phyloP scores from a whole-genome alignment of 1,284 basidiomycete genomes.

The Melampsora americana region DNA sequence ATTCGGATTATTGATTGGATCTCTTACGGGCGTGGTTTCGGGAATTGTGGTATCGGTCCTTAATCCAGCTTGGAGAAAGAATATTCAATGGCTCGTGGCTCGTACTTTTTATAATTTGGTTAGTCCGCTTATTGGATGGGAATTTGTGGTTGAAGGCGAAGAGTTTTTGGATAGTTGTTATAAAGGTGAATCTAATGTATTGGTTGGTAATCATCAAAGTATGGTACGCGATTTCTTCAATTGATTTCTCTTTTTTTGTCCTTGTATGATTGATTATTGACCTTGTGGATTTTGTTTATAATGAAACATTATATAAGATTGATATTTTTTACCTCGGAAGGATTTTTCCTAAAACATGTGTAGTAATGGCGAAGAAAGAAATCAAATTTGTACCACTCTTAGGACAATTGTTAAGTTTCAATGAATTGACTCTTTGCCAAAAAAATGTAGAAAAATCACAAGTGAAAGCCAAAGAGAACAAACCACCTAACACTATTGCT shows the following conservation, averaged over 20 bases:
- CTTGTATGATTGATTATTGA: not conserved
- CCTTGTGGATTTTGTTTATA: slow-evolving; percentile 64
- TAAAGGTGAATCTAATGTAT: slow-evolving; percentile 61
- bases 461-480: no score
- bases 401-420: slow-evolving; percentile 66
- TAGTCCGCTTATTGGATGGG: slow-evolving; percentile 55
- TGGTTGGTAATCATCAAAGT: slow-evolving; percentile 88
- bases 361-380: slow-evolving; percentile 93
- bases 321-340: slow-evolving; percentile 67
- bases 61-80: slow-evolving; percentile 51
- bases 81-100: slow-evolving; percentile 82
- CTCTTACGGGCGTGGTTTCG: slow-evolving; percentile 27
- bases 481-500: no score
- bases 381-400: slow-evolving; percentile 78
- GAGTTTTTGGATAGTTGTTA: slow-evolving; percentile 63
- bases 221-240: slow-evolving; percentile 50
- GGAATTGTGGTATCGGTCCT: slow-evolving; percentile 17
- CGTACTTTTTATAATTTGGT: slow-evolving; percentile 75
- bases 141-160: slow-evolving; percentile 60
- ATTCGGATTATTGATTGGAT: slow-evolving; percentile 29
- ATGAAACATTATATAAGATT: slow-evolving; percentile 45
- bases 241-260: not conserved
- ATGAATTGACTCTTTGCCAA: not conserved
- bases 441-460: not conserved
- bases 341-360: slow-evolving; percentile 75